These are phyloP conservation scores for Neurospora sp. DNA, from an alignment of 495 filamentous ascomycete genomes.

Conservation along the genomic window DNA sequence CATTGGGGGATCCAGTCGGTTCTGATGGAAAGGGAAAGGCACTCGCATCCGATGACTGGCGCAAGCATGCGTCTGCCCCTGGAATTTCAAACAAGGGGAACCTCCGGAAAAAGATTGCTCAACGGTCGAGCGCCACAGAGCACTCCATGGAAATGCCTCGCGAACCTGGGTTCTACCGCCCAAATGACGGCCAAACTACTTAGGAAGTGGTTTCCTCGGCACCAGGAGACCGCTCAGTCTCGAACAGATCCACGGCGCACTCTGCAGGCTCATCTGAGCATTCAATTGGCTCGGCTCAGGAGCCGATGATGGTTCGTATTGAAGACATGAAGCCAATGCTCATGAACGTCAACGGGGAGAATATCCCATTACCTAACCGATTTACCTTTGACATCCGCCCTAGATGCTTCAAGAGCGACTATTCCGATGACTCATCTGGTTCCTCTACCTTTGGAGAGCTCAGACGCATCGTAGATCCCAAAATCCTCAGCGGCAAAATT, in stretches of 20 bases:
- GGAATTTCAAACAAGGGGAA: not conserved
- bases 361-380: conserved; percentile 13
- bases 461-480: conserved; percentile 2
- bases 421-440: not conserved
- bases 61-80: conserved; percentile 8
- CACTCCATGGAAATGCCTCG: not conserved
- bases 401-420: not conserved
- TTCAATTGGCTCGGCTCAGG: not conserved
- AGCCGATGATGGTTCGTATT: conserved; percentile 9
- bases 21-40: conserved; percentile 12
- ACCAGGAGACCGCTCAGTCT: conserved; percentile 2
- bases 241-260: not conserved
- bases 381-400: conserved; percentile 15
- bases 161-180: conserved; percentile 9
- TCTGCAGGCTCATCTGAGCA: not conserved
- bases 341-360: conserved; percentile 15
- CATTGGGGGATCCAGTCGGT: not conserved
- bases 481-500: not conserved
- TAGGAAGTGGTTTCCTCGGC: conserved; percentile 17
- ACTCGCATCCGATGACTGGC: conserved; percentile 20
- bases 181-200: conserved; percentile 2
- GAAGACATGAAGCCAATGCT: conserved; percentile 11
- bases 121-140: conserved; percentile 3
- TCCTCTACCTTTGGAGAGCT: conserved; percentile 5
- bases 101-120: not conserved